A percentile compares a stretch with the other conserved stretches of the same genome.
Evolutionary conservation across 352 stramenopile genomes (phyloP).

Genomic region (Elongisporangium prolatum): DNA sequence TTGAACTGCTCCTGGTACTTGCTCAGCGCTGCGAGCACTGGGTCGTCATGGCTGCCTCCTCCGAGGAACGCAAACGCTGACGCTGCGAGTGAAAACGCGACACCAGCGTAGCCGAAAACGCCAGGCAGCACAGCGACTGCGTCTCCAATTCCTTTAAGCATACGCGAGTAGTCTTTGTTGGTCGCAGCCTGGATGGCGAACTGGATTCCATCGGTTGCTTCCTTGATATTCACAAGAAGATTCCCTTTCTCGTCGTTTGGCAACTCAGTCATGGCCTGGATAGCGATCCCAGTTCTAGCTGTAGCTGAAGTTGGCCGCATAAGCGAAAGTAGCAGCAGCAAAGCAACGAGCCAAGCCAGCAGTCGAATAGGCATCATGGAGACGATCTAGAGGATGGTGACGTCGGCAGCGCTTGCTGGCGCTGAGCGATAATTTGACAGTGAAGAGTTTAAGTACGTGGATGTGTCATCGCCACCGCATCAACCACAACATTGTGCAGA

Average conservation of each 20-base stretch:
- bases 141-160: conserved; percentile 37
- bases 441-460: not conserved
- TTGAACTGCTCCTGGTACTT: conserved; percentile 20
- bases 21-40: conserved; percentile 22
- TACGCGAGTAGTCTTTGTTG: conserved; percentile 22
- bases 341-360: not conserved
- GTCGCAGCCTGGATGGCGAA: conserved; percentile 24
- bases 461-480: not conserved
- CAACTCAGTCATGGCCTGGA: conserved; percentile 19
- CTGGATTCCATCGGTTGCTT: conserved; percentile 37
- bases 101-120: conserved; percentile 26
- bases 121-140: conserved; percentile 25
- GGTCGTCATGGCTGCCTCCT: conserved; percentile 15
- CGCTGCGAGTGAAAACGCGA: conserved; percentile 40
- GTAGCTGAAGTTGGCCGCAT: not conserved
- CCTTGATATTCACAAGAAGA: conserved; percentile 29
- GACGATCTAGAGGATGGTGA: not conserved
- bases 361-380: not conserved
- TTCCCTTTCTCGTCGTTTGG: conserved; percentile 3
- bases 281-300: conserved; percentile 6
- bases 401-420: not conserved
- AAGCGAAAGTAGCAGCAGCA: not conserved
- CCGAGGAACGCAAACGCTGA: conserved; percentile 22
- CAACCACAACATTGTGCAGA: not conserved
- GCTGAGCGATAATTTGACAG: not conserved